These are phyloP conservation scores for Talaromyces sp. DNA, from an alignment of 2,329 filamentous ascomycete genomes.

Conservation along the genomic window DNA sequence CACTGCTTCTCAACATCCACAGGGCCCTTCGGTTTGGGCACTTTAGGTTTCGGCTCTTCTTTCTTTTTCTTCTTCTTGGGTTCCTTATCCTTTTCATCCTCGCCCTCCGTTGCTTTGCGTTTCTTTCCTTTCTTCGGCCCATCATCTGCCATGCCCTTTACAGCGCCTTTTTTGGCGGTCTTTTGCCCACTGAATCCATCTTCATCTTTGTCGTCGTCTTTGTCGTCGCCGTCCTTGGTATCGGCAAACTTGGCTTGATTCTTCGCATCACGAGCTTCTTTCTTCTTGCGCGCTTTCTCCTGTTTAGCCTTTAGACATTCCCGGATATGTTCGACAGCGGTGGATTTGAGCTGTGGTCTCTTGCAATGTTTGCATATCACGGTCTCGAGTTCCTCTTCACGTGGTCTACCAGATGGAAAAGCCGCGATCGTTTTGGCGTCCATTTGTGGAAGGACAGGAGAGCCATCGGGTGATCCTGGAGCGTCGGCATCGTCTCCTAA, in stretches of 20 bases:
- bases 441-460: constrained; percentile 53
- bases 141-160: constrained; percentile 53
- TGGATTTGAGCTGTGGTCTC: constrained; percentile 73
- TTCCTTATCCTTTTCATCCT: constrained; percentile 77
- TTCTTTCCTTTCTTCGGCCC: constrained; percentile 66
- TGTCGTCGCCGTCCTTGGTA: constrained; percentile 44
- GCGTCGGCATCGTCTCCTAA: constrained; percentile 27
- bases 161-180: constrained; percentile 59
- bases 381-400: constrained; percentile 74
- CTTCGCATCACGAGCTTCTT: constrained; percentile 67
- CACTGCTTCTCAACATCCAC: constrained; percentile 94
- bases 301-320: constrained; percentile 81
- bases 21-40: constrained; percentile 80
- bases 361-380: constrained; percentile 93
- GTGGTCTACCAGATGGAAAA: constrained; percentile 75
- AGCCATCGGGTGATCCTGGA: constrained; percentile 34
- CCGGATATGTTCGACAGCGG: constrained; percentile 74
- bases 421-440: constrained; percentile 73
- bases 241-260: constrained; percentile 56
- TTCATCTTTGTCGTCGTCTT: constrained; percentile 44
- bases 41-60: constrained; percentile 80
- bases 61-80: constrained; percentile 93
- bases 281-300: constrained; percentile 72
- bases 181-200: constrained; percentile 58
- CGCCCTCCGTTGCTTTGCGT: constrained; percentile 62